Evolutionary conservation across 768 basidiomycete species (phyloP).

Genomic region (Boletus patriciae): DNA sequence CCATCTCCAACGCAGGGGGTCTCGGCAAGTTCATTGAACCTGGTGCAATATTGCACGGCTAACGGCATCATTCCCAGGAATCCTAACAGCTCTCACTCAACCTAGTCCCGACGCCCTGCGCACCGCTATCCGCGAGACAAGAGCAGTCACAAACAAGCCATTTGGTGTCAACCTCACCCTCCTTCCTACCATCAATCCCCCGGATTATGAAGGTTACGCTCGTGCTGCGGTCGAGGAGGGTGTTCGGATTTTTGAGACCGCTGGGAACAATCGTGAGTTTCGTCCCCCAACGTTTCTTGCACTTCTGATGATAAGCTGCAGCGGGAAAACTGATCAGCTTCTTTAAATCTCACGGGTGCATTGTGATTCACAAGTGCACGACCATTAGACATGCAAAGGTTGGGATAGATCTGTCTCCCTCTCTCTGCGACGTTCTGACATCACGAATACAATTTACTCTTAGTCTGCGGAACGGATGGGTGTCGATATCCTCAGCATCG

Average conservation of each 20-base stretch:
- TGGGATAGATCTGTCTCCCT: constrained; percentile 26
- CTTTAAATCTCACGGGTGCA: constrained; percentile 74
- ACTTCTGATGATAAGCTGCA: constrained; percentile 27
- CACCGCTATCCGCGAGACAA: constrained; percentile 75
- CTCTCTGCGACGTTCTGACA: constrained; percentile 6
- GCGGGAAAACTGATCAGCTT: constrained; percentile 77
- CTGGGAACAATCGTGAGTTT: constrained; percentile 81
- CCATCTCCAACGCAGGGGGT: constrained; percentile 81
- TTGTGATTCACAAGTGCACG: constrained; percentile 91
- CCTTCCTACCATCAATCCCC: constrained; percentile 87
- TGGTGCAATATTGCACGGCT: background rate
- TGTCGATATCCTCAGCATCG: constrained; percentile 86
- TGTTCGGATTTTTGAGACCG: constrained; percentile 88
- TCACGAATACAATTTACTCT: background rate
- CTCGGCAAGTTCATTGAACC: constrained; percentile 48
- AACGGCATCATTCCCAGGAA: constrained; percentile 43
- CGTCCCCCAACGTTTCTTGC: background rate
- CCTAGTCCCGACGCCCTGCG: constrained; percentile 82
- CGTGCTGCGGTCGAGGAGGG: constrained; percentile 83
- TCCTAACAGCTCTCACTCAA: constrained; percentile 87
- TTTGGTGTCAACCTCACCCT: constrained; percentile 88
- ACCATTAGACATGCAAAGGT: constrained; percentile 85
- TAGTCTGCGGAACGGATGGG: constrained; percentile 70
- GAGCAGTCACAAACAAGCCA: constrained; percentile 63
- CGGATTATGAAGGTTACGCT: constrained; percentile 85